phyloP scores from a whole-genome alignment of 192 early-diverging fungal species.

The Mortierella alpina region DNA sequence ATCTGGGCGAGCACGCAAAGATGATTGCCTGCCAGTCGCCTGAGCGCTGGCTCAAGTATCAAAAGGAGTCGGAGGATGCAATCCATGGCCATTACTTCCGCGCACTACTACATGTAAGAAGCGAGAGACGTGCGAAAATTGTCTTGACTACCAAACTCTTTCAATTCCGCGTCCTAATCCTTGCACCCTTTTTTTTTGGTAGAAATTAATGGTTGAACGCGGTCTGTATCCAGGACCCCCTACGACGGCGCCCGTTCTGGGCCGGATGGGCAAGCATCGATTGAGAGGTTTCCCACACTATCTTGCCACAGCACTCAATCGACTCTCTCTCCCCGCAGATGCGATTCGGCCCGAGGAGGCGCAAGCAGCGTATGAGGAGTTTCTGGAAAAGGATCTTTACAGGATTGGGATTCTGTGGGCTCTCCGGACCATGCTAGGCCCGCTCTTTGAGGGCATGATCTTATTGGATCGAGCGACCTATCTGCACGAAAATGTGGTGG shows the following conservation, averaged over 20 bases:
- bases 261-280: slow-evolving; percentile 65
- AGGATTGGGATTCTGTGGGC: slow-evolving; percentile 86
- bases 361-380: slow-evolving; percentile 48
- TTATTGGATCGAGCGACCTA: slow-evolving; percentile 80
- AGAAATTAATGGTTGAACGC: slow-evolving; percentile 69
- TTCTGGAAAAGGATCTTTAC: slow-evolving; percentile 40
- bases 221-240: slow-evolving; percentile 57
- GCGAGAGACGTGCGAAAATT: no score
- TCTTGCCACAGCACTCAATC: slow-evolving; percentile 66
- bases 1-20: slow-evolving; percentile 69
- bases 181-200: neutral
- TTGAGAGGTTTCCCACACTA: slow-evolving; percentile 68
- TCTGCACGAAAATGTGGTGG: slow-evolving; percentile 63
- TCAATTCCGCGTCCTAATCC: neutral
- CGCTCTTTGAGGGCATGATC: slow-evolving; percentile 81
- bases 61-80: slow-evolving; percentile 62
- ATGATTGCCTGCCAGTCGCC: slow-evolving; percentile 87
- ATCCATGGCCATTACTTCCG: slow-evolving; percentile 81
- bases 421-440: slow-evolving; percentile 77
- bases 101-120: slow-evolving; percentile 73
- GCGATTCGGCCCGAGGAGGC: slow-evolving; percentile 57
- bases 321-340: slow-evolving; percentile 57
- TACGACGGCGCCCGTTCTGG: slow-evolving; percentile 64
- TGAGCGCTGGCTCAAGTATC: slow-evolving; percentile 75
- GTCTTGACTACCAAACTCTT: neutral